Evolutionary conservation across 345 rosid genomes (phyloP), one percentile per base, ranked within the genome.

Genomic region (Citrus glauca): DNA sequence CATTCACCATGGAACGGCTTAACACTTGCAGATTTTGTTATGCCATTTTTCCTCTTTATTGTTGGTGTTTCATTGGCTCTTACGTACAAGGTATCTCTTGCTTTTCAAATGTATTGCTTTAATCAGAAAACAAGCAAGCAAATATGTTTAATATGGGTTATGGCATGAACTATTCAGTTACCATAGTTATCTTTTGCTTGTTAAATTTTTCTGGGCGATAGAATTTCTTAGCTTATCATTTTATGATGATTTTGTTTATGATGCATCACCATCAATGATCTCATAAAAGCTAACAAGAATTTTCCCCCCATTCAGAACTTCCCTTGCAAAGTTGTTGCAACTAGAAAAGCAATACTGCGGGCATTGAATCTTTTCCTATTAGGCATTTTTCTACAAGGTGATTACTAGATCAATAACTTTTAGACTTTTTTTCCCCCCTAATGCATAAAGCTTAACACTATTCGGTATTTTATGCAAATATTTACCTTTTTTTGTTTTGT

Each of bases 1-100:
- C 97, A 94, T 88, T 91, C 98, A 19, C 95, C 98, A 45, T 94
- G 98, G 98, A 81, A 93, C 81, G 97, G 98, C 50, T 45, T 94
- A 68, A 91, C 97, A 20, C 83, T 94, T 61, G 98, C 98, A 16
- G 98, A 94, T 88, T 88, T 90, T 37, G 97, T 94, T 73, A 93
- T 94, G 97, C 97, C 98, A 35, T 93, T 93, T 86, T 93, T 94
- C 83, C 90, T 94, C 63, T 94, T 94, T 80, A 90, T 94, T 53
- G 97, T 91, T 76, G 98, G 98, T 61, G 90, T 91, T 68, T 90
- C 98, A 6, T 88, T 93, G 63, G 94, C 85, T 69, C 90, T 94
- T 53, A 83, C 88, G 4, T 94, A 87, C 86, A 94, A 94, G 97
- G 97, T 94, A 87, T 37, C 57, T 22, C 32, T 77, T 55, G 20